Evolutionary conservation across 2,329 filamentous ascomycete genomes (phyloP).

Genomic region (Calonectria hawksworthii): DNA sequence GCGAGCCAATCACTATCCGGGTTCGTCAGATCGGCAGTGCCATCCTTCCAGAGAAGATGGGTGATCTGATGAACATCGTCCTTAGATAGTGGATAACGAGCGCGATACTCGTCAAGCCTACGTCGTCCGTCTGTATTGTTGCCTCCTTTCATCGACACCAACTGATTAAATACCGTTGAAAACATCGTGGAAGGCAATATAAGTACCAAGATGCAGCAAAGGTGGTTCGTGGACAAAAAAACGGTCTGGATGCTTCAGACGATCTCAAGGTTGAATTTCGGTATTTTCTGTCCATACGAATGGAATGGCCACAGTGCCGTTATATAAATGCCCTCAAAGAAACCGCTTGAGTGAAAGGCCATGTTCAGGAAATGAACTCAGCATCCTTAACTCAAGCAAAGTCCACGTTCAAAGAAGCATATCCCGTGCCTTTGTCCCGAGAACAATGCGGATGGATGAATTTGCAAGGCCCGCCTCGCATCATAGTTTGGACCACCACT

Average conservation of each 20-base stretch:
- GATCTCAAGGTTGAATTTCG: not conserved
- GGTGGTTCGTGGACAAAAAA: no score
- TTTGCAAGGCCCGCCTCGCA: not conserved
- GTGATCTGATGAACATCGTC: slow-evolving; percentile 50
- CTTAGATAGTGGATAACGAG: not conserved
- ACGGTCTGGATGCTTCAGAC: not conserved
- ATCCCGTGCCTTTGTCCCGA: slow-evolving; percentile 2
- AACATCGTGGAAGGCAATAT: not conserved
- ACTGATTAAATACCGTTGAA: not conserved
- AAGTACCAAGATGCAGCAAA: not conserved
- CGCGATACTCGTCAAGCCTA: not conserved
- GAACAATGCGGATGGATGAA: not conserved
- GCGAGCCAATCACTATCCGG: slow-evolving; percentile 54
- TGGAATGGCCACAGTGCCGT: not conserved
- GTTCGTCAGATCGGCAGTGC: slow-evolving; percentile 30
- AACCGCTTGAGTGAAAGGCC: not conserved
- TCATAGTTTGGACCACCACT: not conserved
- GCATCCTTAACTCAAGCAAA: not conserved
- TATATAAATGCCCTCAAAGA: not conserved
- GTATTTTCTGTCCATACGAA: not conserved
- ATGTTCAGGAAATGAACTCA: not conserved
- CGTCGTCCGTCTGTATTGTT: not conserved
- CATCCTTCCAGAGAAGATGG: slow-evolving; percentile 53
- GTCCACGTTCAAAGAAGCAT: slow-evolving; percentile 22
- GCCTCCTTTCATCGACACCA: not conserved